Evolutionary conservation across 768 basidiomycete genomes (phyloP), one percentile per base, ranked within the genome.

Genomic region (Lentinula aciculospora): DNA sequence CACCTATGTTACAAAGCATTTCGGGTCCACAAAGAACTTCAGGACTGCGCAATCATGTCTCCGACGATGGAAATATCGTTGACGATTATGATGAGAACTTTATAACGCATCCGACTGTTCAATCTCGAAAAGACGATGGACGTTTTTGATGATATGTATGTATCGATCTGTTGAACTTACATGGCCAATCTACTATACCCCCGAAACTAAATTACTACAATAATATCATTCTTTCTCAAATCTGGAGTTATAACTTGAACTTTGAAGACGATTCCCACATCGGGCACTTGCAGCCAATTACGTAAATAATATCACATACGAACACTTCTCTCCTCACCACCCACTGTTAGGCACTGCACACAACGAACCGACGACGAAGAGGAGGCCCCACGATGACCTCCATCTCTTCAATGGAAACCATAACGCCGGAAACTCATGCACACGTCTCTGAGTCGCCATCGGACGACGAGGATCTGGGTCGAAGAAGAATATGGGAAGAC

Each of bases 1-100:
- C 74, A 32, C 82, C 82, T 7, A 83, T 86, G 62, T 64, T 85
- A 28, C 78, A 76, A 37, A 72, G 76, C 48, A 70, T 74, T 25
- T 71, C 70, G 17, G 60, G 59, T 60, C 70, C 67, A 61, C 73
- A 76, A 6, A 85, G 83, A 66, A 74, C 77, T 4, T 80, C 83
- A 17, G 82, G 84, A 10, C 70, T 87, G 63, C 76, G 79, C 59
- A 42, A 45, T 19, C 79, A 82, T 58, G 69, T 82, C 60, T 75
- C 75, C 21, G 80, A 79, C 61, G 77, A 81, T 59, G 74, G 69
- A 40, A 72, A 72, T 61, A 75, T 75, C 59, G 80, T 80, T 55
- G 54, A 56, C 7, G 32, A 54, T n/a, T n/a, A n/a, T 23, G 53
- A 54, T 21, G 53, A 54, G 21, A 54, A 37, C 19, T 10, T 53